Evolutionary conservation across 2,329 filamentous ascomycete species (phyloP).

Genomic region (Drechslerella stenobrocha): DNA sequence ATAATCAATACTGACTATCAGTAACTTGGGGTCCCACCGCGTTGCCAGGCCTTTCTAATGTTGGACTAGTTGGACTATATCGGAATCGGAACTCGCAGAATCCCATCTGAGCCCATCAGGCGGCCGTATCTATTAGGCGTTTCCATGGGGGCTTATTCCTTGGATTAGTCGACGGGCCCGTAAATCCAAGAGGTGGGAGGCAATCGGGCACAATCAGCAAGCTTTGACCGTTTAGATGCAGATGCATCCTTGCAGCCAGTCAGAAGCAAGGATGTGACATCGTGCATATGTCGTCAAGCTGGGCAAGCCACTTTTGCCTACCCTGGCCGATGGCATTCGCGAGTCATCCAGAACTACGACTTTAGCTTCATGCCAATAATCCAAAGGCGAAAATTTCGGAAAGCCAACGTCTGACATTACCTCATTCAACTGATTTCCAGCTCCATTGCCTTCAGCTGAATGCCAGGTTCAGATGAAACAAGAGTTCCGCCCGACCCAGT

Average conservation of each 20-base stretch:
- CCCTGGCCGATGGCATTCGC: not conserved
- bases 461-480: constrained; percentile 24
- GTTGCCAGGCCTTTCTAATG: no score
- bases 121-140: no score
- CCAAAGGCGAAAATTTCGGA: not conserved
- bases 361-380: not conserved
- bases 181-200: no score
- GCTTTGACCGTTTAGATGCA: constrained; percentile 40
- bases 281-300: constrained; percentile 10
- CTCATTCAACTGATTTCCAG: constrained; percentile 9
- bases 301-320: constrained; percentile 1
- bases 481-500: constrained; percentile 19
- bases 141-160: no score
- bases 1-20: no score
- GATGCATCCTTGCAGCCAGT: constrained; percentile 9
- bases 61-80: no score
- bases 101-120: no score
- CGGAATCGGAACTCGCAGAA: no score
- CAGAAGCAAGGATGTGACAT: constrained; percentile 14
- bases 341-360: not conserved
- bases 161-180: no score
- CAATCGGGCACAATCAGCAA: constrained; percentile 1
- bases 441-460: constrained; percentile 9
- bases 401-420: constrained; percentile 1
- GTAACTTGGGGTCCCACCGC: no score